These are phyloP conservation scores for Cichorium intybus DNA, from an alignment of 140 eudicot genomes.

Conservation along the genomic window DNA sequence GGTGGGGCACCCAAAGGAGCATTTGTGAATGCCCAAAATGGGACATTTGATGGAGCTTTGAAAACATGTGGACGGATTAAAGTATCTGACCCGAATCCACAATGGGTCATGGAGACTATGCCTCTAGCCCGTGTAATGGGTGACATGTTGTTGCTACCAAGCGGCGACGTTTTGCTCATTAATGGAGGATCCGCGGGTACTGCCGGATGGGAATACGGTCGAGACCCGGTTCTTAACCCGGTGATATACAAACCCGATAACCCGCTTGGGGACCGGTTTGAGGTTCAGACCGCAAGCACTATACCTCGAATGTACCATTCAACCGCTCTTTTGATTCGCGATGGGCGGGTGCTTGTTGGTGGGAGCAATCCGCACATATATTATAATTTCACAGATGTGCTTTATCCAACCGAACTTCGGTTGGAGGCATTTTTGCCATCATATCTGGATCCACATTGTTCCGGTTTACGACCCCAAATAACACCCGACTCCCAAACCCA, in stretches of 20 bases:
- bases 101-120: conserved; percentile 77
- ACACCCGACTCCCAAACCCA: conserved; percentile 29
- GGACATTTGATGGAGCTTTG: conserved; percentile 45
- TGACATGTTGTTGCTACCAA: conserved; percentile 68
- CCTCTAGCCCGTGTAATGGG: conserved; percentile 75
- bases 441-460: conserved; percentile 31
- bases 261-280: conserved; percentile 35
- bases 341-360: conserved; percentile 71
- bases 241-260: conserved; percentile 52
- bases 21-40: conserved; percentile 29
- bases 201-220: conserved; percentile 57
- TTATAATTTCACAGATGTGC: conserved; percentile 53
- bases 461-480: conserved; percentile 44
- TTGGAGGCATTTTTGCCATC: conserved; percentile 67
- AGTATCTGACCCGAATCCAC: conserved; percentile 51
- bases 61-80: conserved; percentile 59
- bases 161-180: conserved; percentile 54
- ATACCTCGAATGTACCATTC: conserved; percentile 79
- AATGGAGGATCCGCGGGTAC: conserved; percentile 59
- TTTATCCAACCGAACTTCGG: conserved; percentile 65
- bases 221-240: conserved; percentile 54
- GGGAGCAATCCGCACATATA: conserved; percentile 67
- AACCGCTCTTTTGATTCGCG: conserved; percentile 55
- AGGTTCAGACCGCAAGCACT: conserved; percentile 29
- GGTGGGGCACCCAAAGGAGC: conserved; percentile 83